Evolutionary conservation across 2,329 filamentous ascomycete species (phyloP), one percentile per base, ranked within the genome.

Genomic region (Coniochaeta hoffmannii): DNA sequence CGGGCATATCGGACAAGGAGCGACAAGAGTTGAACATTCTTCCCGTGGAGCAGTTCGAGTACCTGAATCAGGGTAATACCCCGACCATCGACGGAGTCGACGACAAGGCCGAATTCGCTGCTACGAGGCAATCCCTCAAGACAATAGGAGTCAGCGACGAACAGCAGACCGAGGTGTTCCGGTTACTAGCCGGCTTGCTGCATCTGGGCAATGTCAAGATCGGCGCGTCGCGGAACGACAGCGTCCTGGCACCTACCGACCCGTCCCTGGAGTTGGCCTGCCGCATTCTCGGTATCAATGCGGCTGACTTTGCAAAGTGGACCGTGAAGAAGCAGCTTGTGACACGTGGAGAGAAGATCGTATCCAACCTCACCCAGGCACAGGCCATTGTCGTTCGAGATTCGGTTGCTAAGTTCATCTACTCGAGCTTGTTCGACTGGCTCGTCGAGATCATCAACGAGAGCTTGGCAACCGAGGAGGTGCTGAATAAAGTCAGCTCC

Each of bases 281-380:
- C 67, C 76, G 81, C 12, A 88, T 97, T 58, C 82, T 99, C 34
- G 94, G 94, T 22, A 95, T 99, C 57, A 85, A 97, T 68, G 81
- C 86, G 1, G 76, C 81, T 30, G 89, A 92, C 62, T 97, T 99
- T 67, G 88, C 94, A 53, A 96, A 93, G 71, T 99, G 94, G 94
- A 97, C 92, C 53, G 90, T 97, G 59, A 99, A 99, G 82, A 99
- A 99, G 76, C 94, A 99, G 73, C 82, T 99, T 57, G 85, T 97
- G 60, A 99, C 94, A 14, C 85, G 94, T 68, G 94, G 92, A 50
- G 94, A 99, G 71, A 97, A 97, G 77, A 99, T 99, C 64, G 90
- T 90, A 30, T 97, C 94, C 28, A 97, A 97, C 68, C 74, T 99
- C 59, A 95, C 89, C 24, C 90, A 95, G 65, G 90, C 95, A 58